Evolutionary conservation across 2,329 filamentous ascomycete species (phyloP), one percentile per base, ranked within the genome.

Genomic region (Talaromyces sp.): DNA sequence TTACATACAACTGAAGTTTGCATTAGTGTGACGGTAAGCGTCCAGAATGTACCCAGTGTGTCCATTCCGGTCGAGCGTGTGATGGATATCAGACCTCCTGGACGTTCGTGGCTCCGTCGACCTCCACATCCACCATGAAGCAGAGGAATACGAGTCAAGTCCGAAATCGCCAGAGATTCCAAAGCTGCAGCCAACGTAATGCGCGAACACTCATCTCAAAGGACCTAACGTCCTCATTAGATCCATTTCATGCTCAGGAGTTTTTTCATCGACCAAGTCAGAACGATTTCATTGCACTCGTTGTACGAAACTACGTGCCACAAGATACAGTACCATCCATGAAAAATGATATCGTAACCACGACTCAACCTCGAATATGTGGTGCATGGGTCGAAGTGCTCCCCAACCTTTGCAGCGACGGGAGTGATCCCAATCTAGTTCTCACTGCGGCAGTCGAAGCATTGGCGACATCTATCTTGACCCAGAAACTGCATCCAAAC

Each of bases 301-400:
- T 60, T 3, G 58, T 60, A 7, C 58, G 21, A 31, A 50, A 28
- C 39, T 60, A 60, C 2, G 58, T 60, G 2, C 58, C 58, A 2
- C 33, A 42, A 25, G 54, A 39, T 18, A 3, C 35, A 28, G 21
- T 7, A 18, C 52, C 18, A 42, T 37, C 40, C 33, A 31, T 11
- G 9, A 25, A 44, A 5, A 55, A 62, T 48, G 63, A 58, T 5
- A 7, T 3, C 18, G 6, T 12, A 18, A 12, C 8, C 18, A 44
- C 5, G 14, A 44, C 21, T 5, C 59, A 46, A 31, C 60, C 71
- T 25, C 70, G 73, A 9, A 72, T 78, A 50, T 79, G 77, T 61
- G 78, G 77, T 7, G 69, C 74, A 0, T 80, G 77, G 78, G 71
- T 79, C 0, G 75, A 76, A 58, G 70, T 74, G 7, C 69, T 80